Percentiles rank a stretch among this genome's conserved stretches.
Conservation (phyloP, 106 monocot genomes). For the Hemerocallis citrina region DNA sequence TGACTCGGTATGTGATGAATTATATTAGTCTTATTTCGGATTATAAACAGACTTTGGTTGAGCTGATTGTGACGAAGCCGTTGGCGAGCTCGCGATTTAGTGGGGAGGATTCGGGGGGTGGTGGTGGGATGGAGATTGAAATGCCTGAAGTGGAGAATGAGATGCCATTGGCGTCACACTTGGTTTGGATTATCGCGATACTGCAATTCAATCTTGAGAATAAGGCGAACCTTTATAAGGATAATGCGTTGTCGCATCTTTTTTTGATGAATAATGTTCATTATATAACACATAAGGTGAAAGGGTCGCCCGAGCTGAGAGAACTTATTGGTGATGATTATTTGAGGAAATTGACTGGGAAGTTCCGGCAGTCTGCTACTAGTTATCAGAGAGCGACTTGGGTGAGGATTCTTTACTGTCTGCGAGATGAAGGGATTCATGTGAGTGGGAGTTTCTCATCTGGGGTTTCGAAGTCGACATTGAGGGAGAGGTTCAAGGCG, state of each 20-base stretch:
- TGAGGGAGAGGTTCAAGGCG: conserved; percentile 85
- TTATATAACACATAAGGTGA: conserved; percentile 87
- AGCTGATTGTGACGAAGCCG: conserved; percentile 59
- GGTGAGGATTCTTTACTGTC: conserved; percentile 56
- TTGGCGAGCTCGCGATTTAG: conserved; percentile 5
- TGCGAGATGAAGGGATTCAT: conserved; percentile 87
- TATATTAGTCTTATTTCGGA: conserved; percentile 72
- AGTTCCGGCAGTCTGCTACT: conserved; percentile 69
- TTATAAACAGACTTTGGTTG: conserved; percentile 57
- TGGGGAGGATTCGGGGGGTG: conserved; percentile 7
- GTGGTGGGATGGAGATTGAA: conserved; percentile 20
- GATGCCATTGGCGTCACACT: conserved; percentile 44
- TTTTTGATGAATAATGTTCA: conserved; percentile 95
- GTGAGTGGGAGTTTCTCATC: conserved; percentile 78
- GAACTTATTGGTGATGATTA: conserved; percentile 69
- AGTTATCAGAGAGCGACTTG: conserved; percentile 78
- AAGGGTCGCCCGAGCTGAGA: conserved; percentile 56
- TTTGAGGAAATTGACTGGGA: conserved; percentile 47
- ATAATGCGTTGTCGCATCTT: conserved; percentile 50
- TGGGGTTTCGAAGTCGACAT: conserved; percentile 36
- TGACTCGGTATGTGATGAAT: conserved; percentile 96
- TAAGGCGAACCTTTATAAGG: conserved; percentile 64
- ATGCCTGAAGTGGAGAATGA: conserved; percentile 45
- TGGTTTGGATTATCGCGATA: conserved; percentile 71
- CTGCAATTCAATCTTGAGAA: conserved; percentile 61